Conservation (phyloP, 2,329 filamentous ascomycete species). For the Lasiodiplodia theobromae region DNA sequence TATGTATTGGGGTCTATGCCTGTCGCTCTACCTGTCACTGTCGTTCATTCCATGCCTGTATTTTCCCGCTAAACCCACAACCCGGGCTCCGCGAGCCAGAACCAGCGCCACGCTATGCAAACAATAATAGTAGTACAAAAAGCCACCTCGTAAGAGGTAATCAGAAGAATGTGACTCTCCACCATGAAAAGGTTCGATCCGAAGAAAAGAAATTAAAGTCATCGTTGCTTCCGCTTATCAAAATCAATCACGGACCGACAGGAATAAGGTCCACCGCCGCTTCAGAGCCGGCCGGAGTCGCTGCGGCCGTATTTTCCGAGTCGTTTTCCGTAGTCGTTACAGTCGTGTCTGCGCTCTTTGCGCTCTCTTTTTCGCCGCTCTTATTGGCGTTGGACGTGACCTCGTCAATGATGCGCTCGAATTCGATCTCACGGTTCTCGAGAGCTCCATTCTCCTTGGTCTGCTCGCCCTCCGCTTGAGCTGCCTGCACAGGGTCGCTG, state of each 20-base stretch:
- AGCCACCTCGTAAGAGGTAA: background rate
- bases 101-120: constrained; percentile 27
- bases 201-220: background rate
- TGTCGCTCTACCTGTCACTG: background rate
- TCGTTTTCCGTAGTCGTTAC: constrained; percentile 12
- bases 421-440: constrained; percentile 43
- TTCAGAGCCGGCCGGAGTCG: constrained; percentile 15
- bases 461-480: constrained; percentile 20
- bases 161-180: background rate
- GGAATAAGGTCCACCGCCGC: constrained; percentile 18
- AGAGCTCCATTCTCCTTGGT: constrained; percentile 34
- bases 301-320: background rate
- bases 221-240: background rate
- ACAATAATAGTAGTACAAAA: constrained; percentile 3
- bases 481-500: constrained; percentile 35
- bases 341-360: constrained; percentile 10
- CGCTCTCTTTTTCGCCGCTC: background rate
- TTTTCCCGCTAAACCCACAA: background rate
- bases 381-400: constrained; percentile 32
- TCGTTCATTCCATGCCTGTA: background rate
- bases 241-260: background rate
- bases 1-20: background rate
- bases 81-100: background rate
- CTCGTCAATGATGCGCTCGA: constrained; percentile 47
- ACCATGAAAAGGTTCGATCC: background rate